Percentiles rank a stretch among this genome's conserved stretches.
These are phyloP conservation scores for Papiliotrema flavescens DNA, from an alignment of 1,284 basidiomycete species.

Conservation along the genomic window DNA sequence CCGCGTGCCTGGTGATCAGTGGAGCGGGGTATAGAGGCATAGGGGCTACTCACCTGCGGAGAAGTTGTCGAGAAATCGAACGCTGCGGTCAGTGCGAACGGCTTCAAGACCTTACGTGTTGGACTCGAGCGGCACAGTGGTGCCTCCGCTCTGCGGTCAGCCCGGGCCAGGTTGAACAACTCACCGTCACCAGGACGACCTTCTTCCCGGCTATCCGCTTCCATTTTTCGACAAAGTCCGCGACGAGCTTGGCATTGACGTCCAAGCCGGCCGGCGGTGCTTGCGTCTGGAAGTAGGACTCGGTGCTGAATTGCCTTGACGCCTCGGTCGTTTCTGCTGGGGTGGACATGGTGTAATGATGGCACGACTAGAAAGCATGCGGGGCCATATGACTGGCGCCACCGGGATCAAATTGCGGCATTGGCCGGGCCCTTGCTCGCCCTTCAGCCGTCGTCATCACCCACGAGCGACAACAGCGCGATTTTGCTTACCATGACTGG, in stretches of 20 bases:
- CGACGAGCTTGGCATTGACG: constrained; percentile 61
- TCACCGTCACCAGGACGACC: constrained; percentile 89
- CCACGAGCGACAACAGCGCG: too few relatives aligned
- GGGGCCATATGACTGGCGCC: background rate
- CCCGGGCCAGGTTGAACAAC: constrained; percentile 35
- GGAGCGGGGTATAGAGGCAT: background rate
- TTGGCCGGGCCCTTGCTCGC: too few relatives aligned
- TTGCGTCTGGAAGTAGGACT: constrained; percentile 81
- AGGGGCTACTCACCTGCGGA: constrained; percentile 83
- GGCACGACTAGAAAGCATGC: background rate
- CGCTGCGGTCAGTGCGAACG: constrained; percentile 55
- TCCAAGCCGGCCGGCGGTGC: constrained; percentile 66
- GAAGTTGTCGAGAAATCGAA: constrained; percentile 98
- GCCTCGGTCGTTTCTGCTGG: background rate
- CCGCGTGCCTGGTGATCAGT: constrained; percentile 65
- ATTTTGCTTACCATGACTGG: too few relatives aligned
- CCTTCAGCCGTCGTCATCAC: too few relatives aligned
- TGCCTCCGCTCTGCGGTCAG: constrained; percentile 78
- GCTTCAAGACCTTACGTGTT: constrained; percentile 71
- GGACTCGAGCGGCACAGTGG: constrained; percentile 89
- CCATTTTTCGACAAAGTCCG: constrained; percentile 64
- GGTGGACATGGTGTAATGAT: constrained; percentile 1
- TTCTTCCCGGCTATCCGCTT: constrained; percentile 64
- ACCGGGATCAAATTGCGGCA: background rate
- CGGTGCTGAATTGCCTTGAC: constrained; percentile 63